Conservation (phyloP, 192 early-diverging fungal species). For the Umbelopsis sp. region DNA sequence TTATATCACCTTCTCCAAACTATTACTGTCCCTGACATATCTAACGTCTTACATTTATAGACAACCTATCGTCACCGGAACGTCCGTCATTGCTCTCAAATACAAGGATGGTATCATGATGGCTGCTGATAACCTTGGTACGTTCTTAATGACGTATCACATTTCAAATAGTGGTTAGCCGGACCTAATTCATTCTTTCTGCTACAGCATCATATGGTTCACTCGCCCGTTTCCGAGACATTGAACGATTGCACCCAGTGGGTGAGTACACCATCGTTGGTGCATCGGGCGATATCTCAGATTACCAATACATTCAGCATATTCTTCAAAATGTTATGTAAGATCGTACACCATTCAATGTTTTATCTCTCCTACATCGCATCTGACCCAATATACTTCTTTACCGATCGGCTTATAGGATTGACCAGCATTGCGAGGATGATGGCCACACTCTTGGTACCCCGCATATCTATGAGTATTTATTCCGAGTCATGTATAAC, state of each 20-base stretch:
- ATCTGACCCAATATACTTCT: too few relatives aligned
- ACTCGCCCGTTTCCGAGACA: conserved; percentile 88
- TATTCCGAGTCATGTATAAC: conserved; percentile 90
- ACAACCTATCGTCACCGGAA: conserved; percentile 89
- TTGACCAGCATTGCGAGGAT: conserved; percentile 84
- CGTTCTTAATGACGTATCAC: not conserved
- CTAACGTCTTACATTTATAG: conserved; percentile 35
- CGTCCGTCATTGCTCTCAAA: conserved; percentile 90
- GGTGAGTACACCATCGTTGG: conserved; percentile 89
- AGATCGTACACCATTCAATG: not conserved
- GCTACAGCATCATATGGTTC: conserved; percentile 87
- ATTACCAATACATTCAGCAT: conserved; percentile 91
- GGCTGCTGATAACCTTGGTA: conserved; percentile 89
- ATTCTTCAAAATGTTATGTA: conserved; percentile 77
- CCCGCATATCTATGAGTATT: conserved; percentile 87
- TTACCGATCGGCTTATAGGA: conserved; percentile 46
- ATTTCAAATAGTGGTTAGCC: too few relatives aligned
- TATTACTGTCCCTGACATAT: not conserved
- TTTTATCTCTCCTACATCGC: too few relatives aligned
- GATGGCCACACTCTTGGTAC: conserved; percentile 89
- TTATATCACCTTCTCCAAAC: not conserved
- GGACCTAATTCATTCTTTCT: conserved; percentile 3
- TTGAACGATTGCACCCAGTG: conserved; percentile 78
- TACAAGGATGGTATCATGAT: conserved; percentile 98
- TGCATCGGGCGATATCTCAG: conserved; percentile 90